phyloP scores from a whole-genome alignment of 2,329 filamentous ascomycete species.

The Plectosphaerella sp. region DNA sequence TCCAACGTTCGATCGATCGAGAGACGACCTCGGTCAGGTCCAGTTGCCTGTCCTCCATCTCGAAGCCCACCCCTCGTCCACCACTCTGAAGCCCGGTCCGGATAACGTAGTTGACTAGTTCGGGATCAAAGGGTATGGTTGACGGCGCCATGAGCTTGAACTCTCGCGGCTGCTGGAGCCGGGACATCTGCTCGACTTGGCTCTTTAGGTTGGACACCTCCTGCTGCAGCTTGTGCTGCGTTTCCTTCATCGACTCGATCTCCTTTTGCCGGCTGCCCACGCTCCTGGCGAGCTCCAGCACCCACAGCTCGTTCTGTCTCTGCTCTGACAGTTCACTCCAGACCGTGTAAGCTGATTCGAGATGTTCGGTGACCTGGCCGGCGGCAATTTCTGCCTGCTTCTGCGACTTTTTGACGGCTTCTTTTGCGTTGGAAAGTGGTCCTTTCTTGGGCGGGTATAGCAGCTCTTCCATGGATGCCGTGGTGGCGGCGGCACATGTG shows the following conservation, averaged over 20 bases:
- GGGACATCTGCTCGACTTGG: conserved; percentile 56
- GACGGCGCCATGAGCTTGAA: conserved; percentile 48
- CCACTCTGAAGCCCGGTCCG: conserved; percentile 37
- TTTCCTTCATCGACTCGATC: conserved; percentile 43
- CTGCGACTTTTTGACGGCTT: conserved; percentile 43
- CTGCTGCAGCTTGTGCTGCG: conserved; percentile 48
- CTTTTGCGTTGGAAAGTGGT: conserved; percentile 36
- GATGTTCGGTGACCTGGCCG: conserved; percentile 66
- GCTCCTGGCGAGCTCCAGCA: conserved; percentile 56
- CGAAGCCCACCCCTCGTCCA: conserved; percentile 37
- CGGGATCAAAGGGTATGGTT: conserved; percentile 47
- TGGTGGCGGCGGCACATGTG: conserved; percentile 44
- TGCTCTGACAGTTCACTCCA: conserved; percentile 64
- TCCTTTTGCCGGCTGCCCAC: conserved; percentile 54
- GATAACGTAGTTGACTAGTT: conserved; percentile 40
- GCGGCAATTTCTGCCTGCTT: conserved; percentile 56
- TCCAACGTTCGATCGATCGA: conserved; percentile 58
- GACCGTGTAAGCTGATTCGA: conserved; percentile 71
- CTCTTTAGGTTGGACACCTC: conserved; percentile 52
- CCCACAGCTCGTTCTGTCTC: conserved; percentile 56
- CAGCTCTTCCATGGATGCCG: conserved; percentile 45
- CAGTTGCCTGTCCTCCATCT: conserved; percentile 44
- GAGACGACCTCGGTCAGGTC: conserved; percentile 49
- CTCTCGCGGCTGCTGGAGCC: conserved; percentile 55
- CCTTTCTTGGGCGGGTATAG: conserved; percentile 39